Base-by-base conservation (phyloP, 2,329 filamentous ascomycete species). In the Talaromyces atroroseus region DNA sequence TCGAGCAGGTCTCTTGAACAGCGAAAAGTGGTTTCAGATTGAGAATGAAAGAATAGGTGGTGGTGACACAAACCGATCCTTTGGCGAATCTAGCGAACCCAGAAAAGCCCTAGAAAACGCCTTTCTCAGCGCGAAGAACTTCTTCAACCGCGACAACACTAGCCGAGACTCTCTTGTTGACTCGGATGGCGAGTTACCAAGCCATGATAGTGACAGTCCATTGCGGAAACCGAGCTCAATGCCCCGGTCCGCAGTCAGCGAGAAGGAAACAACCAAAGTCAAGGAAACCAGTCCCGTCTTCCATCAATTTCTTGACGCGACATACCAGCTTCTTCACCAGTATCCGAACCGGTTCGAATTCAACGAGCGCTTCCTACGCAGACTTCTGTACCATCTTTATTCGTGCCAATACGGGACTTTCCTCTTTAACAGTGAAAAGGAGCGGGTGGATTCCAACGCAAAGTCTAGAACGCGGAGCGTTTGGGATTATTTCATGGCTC, bases 331-430 rank as follows among this genome's bases (percentile, higher is more conserved):
- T 26, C 76, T 95, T 23, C 81, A 89, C 59, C 94, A 97, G 69
- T 80, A 92, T 65, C 91, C 91, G 0, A 88, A 84, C 6, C 87
- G 92, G 0, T 99, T 99, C 68, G 92, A 99, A 70, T 99, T 91
- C 74, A 97, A 95, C 63, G 94, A 97, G 70, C 85, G 92, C 4
- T 97, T 99, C 71, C 76, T 99, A 6, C 83, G 90, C 24, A 85
- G 94, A 20, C 78, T 99, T 2, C 79, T 97, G 1, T 99, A 97
- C 68, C 94, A 99, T 69, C 81, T 95, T 1, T 92, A 97, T 68
- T 92, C 92, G 0, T 96, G 92, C 63, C 94, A 99, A 69, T 99
- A 96, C 61, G 94, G 94, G 47, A 96, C 92, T 0, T 99, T 99
- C 69, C 79, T 99, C 5, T 96, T 89, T 73, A 96, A 99, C 74